phyloP scores from a whole-genome alignment of 2,329 filamentous ascomycete species.

The Venturia carpophila region DNA sequence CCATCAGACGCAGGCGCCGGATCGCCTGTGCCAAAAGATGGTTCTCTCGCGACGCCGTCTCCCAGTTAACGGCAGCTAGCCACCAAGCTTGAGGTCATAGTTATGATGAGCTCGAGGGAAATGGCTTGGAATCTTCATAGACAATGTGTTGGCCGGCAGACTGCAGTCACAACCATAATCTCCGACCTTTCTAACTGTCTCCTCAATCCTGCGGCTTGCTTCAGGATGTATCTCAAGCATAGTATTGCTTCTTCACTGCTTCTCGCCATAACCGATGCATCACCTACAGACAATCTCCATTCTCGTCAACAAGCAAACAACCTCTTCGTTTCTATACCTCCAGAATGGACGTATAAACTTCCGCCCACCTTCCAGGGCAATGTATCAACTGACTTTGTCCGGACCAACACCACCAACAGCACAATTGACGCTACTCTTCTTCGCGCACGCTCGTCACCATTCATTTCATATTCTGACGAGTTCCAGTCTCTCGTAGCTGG shows the following conservation, averaged over 20 bases:
- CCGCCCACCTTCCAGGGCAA: background rate
- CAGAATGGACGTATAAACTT: constrained; percentile 12
- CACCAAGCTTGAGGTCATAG: constrained; percentile 6
- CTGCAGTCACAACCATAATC: too few relatives aligned
- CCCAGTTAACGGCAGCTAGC: background rate
- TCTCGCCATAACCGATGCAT: background rate
- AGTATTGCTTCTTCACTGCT: background rate
- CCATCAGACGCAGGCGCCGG: background rate
- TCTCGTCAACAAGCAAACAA: background rate
- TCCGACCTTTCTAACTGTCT: background rate
- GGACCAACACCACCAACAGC: background rate
- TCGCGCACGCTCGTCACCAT: constrained; percentile 1
- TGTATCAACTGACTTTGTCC: background rate
- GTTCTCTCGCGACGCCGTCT: background rate
- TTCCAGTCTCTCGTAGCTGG: background rate
- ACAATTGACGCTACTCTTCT: background rate
- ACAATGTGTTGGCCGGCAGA: background rate
- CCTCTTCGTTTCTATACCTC: constrained; percentile 9
- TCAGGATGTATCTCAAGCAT: background rate
- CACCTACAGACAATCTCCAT: background rate
- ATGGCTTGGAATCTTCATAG: background rate
- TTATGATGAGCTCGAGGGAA: background rate
- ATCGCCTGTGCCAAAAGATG: background rate
- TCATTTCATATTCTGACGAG: constrained; percentile 9
- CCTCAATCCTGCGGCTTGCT: background rate